Base-by-base conservation (phyloP, 768 basidiomycete genomes). In the Tephrocybe sp. region DNA sequence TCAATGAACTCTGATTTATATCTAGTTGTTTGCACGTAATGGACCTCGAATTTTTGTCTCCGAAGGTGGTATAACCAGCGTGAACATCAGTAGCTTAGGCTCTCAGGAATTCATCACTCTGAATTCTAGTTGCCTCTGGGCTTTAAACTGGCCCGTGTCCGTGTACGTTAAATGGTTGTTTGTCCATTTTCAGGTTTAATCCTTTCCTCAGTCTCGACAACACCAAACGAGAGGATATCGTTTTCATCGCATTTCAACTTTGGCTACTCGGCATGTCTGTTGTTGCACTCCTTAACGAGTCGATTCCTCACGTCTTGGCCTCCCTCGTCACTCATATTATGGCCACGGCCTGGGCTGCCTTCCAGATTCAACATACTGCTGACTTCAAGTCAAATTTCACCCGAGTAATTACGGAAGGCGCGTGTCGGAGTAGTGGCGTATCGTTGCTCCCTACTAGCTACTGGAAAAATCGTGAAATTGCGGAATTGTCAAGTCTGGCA, bases 241-340 rank as follows among this genome's bases (percentile, higher is more conserved):
- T 84, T 9, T 90, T 90, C 65, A 82, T 91, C 32, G 74, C 76
- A 5, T 92, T 90, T 69, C 87, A 91, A 56, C 68, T 88, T 47
- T 92, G 89, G 89, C 82, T 89, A 5, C 70, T 89, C 13, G 86
- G 84, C 25, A 86, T 89, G 83, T 88, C 87, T 9, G 49, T 85
- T 24, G 84, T 88, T 36, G 88, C 88, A 16, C 61, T 79, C 25
- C 60, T 79, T 49, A 89, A 90, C 64, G 88, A 91, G 67, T 89
- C 87, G 2, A 87, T 90, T 52, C 89, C 89, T 2, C 89, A 91
- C 53, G 83, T 83, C 65, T 75, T 87, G 35, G 89, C 89, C 0
- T 79, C 86, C 13, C 72, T 89, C 53, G 64, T 87, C 37, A 90
- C 89, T 0, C 89, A 91, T 58, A 57, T 88, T 44, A 69, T 86